Conservation (phyloP, 2,329 filamentous ascomycete genomes). For the Sclerotinia trifoliorum region DNA sequence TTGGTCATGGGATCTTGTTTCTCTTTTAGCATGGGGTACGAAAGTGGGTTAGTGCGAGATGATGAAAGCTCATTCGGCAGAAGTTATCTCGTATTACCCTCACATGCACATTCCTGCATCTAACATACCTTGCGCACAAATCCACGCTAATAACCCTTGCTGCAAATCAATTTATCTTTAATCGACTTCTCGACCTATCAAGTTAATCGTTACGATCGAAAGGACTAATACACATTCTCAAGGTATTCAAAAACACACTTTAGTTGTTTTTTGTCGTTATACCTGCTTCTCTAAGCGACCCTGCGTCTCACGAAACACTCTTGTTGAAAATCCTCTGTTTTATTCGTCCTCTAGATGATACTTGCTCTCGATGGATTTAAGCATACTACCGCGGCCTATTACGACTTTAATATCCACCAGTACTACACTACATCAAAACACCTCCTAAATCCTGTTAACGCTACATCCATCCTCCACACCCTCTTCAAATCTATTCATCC, state of each 20-base stretch:
- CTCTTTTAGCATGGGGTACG: constrained; percentile 26
- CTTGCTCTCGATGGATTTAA: background rate
- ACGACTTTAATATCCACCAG: constrained; percentile 5
- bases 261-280: constrained; percentile 9
- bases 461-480: constrained; percentile 14
- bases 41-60: constrained; percentile 18
- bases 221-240: background rate
- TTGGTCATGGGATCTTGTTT: constrained; percentile 36
- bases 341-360: background rate
- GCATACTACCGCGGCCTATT: background rate
- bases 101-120: constrained; percentile 28
- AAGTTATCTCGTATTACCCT: constrained; percentile 31
- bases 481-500: constrained; percentile 8
- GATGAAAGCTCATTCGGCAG: constrained; percentile 15
- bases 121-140: constrained; percentile 17
- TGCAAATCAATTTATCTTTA: constrained; percentile 17
- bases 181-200: constrained; percentile 15
- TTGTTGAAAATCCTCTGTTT: background rate
- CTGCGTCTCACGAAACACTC: constrained; percentile 19
- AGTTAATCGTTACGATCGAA: background rate
- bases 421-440: background rate
- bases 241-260: constrained; percentile 4
- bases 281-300: constrained; percentile 19
- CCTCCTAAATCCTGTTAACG: background rate
- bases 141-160: constrained; percentile 16